Evolutionary conservation across 805 yeast species (phyloP).

Genomic region (Sugiyamaella chiloensis): DNA sequence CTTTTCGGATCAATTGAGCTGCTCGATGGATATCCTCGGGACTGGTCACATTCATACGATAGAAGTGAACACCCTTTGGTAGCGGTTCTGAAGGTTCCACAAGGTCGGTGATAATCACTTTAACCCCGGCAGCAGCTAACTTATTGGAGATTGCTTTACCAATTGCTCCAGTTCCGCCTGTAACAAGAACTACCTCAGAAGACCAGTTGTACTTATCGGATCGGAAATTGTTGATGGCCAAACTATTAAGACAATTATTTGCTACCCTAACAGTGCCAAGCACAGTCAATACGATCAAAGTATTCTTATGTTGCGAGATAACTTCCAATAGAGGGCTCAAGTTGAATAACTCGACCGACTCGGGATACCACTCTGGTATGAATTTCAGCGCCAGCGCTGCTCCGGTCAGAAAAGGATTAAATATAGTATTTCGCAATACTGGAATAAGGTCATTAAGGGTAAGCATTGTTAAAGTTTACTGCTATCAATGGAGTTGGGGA

Average conservation of each 20-base stretch:
- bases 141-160: background rate
- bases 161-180: constrained; percentile 4
- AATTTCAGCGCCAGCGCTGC: background rate
- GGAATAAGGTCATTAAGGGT: background rate
- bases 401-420: background rate
- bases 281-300: background rate
- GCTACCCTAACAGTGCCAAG: background rate
- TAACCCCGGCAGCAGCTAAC: constrained; percentile 1
- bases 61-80: constrained; percentile 35
- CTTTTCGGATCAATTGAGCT: constrained; percentile 27
- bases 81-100: background rate
- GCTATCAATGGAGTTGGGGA: no score
- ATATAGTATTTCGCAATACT: background rate
- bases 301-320: background rate
- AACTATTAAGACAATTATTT: background rate
- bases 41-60: constrained; percentile 59
- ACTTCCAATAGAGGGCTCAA: background rate
- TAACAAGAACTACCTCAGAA: constrained; percentile 5
- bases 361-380: background rate
- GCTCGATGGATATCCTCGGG: constrained; percentile 40
- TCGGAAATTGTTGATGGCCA: background rate
- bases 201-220: constrained; percentile 6
- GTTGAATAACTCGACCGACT: background rate
- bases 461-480: background rate
- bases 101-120: constrained; percentile 9